Evolutionary conservation across 495 filamentous ascomycete species (phyloP), one percentile per base, ranked within the genome.

Genomic region (Penicillium taxi): DNA sequence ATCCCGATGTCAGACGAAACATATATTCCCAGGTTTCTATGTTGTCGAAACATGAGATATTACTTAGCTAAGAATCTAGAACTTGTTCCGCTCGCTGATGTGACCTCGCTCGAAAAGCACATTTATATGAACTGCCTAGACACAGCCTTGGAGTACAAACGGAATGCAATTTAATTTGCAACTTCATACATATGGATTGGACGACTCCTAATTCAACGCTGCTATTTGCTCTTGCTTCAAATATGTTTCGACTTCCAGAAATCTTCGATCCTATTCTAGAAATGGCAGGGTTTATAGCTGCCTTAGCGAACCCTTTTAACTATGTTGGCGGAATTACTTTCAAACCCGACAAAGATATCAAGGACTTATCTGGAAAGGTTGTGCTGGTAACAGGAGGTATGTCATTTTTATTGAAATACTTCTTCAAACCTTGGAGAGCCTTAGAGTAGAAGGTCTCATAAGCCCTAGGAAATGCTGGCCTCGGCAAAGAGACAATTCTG

Each of bases 321-420:
- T 56, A 52, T 36, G 23, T 52, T 20, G 56, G 53, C 6, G 45
- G 50, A n/a, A 45, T 55, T 0, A 42, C 53, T 5, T 80, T 77
- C 51, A 45, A 64, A 9, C 73, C 78, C 0, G 63, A 73, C 11
- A 66, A 52, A 27, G 78, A 81, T 39, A 79, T 84, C 22, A 57
- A 67, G 5, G 59, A 69, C 35, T 66, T 82, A 6, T 44, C 64
- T 1, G 74, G 67, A 21, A 80, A 73, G 46, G 70, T 78, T 9
- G 68, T 82, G 23, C 53, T 82, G 11, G 60, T 84, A 12, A 84
- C 79, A 12, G 80, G 75, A 24, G 76, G 77, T 77, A 50, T 30
- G 48, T 37, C n/a, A 13, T 12, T 14, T 29, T 7, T 1, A 6
- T n/a, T 14, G 15, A 2, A 12, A 13, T 29, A 37, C 12, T 27